A percentile compares a stretch with the other conserved stretches of the same genome.
Conservation (phyloP, 495 filamentous ascomycete genomes). For the Daldinia caldariorum region DNA sequence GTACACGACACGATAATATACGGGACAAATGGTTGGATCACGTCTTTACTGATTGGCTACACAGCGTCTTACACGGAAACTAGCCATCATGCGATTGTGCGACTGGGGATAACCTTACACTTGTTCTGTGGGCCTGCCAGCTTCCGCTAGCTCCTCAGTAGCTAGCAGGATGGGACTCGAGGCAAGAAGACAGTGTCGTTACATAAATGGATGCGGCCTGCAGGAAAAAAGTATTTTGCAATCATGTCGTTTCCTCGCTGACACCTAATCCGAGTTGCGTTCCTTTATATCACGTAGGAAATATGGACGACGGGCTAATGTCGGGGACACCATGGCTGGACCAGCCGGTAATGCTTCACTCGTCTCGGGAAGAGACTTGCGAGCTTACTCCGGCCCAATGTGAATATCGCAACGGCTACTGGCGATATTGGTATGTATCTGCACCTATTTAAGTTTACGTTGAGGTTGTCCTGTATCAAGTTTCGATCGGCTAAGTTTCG, state of each 20-base stretch:
- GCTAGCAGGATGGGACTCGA: slow-evolving; percentile 1
- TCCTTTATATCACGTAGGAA: not conserved
- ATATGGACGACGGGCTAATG: slow-evolving; percentile 29
- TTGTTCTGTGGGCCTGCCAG: slow-evolving; percentile 2
- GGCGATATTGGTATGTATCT: slow-evolving; percentile 59
- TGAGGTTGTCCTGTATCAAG: not conserved
- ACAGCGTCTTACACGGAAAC: not conserved
- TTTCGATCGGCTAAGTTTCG: slow-evolving; percentile 6
- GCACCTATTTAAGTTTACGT: not conserved
- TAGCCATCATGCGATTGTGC: slow-evolving; percentile 16
- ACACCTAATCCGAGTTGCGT: not conserved
- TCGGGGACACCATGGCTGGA: slow-evolving; percentile 55
- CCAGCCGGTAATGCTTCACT: slow-evolving; percentile 61
- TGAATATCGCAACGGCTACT: slow-evolving; percentile 55
- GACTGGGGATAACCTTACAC: slow-evolving; percentile 17
- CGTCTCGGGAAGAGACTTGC: slow-evolving; percentile 56
- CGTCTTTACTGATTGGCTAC: slow-evolving; percentile 22
- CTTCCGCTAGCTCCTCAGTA: slow-evolving; percentile 8
- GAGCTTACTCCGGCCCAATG: slow-evolving; percentile 60
- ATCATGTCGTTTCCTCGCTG: slow-evolving; percentile 5
- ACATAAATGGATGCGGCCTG: slow-evolving; percentile 28
- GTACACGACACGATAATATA: slow-evolving; percentile 6
- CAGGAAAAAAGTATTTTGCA: slow-evolving; percentile 4
- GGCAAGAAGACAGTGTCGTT: slow-evolving; percentile 6
- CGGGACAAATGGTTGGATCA: slow-evolving; percentile 11